phyloP scores from a whole-genome alignment of 352 stramenopile species.

The Phytophthora nicotianae region DNA sequence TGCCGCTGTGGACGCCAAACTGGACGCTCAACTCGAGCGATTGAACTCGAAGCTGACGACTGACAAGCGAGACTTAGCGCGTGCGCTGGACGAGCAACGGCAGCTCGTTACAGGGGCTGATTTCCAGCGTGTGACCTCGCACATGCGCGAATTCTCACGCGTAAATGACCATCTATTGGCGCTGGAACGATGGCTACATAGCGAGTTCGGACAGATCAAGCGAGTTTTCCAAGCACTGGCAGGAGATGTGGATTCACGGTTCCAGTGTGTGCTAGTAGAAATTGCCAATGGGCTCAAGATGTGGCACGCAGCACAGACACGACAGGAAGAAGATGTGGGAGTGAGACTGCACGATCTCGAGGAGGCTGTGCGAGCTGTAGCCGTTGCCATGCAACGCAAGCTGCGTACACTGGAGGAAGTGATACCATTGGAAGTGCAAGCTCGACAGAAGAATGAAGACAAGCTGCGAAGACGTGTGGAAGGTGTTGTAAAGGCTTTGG shows the following conservation, averaged over 20 bases:
- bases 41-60: constrained; percentile 44
- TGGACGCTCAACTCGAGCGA: constrained; percentile 51
- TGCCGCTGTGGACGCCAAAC: constrained; percentile 42
- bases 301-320: constrained; percentile 30
- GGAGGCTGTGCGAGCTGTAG: constrained; percentile 27
- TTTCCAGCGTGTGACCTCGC: constrained; percentile 52
- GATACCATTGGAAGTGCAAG: constrained; percentile 65
- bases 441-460: constrained; percentile 62
- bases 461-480: constrained; percentile 57
- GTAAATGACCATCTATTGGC: constrained; percentile 65
- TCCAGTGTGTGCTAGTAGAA: constrained; percentile 47
- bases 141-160: constrained; percentile 57
- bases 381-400: constrained; percentile 43
- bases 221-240: constrained; percentile 50
- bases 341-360: constrained; percentile 40
- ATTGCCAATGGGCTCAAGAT: constrained; percentile 35
- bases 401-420: constrained; percentile 62
- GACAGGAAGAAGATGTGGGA: constrained; percentile 47
- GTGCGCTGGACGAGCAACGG: constrained; percentile 56
- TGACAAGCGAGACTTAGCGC: constrained; percentile 63
- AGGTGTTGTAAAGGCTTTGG: constrained; percentile 40
- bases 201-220: constrained; percentile 59
- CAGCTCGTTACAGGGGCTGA: constrained; percentile 50
- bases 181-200: constrained; percentile 61
- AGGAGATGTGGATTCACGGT: constrained; percentile 40